Conservation (phyloP, 768 basidiomycete species). For the Glaciozyma antarctica region DNA sequence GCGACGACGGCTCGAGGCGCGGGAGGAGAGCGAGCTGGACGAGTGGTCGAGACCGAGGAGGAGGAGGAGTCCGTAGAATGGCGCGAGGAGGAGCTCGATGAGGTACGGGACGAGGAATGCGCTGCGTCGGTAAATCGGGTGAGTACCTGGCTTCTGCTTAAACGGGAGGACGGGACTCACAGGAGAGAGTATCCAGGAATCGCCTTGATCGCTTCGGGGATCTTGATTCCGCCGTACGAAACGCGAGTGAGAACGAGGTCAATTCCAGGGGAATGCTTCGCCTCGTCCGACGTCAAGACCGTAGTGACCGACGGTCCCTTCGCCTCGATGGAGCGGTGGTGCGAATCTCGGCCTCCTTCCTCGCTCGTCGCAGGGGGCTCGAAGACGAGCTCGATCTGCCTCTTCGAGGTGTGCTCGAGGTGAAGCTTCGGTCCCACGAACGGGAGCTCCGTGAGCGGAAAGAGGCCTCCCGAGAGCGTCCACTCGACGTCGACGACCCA, state of each 20-base stretch:
- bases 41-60: slow-evolving; percentile 1
- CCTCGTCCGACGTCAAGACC: too few species aligned
- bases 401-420: slow-evolving; percentile 1
- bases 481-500: not conserved
- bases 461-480: not conserved
- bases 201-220: not conserved
- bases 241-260: not conserved
- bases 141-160: not conserved
- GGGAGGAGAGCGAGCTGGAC: not conserved
- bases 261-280: not conserved
- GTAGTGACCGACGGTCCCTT: too few species aligned
- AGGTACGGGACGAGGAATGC: not conserved
- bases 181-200: not conserved
- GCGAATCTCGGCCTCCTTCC: not conserved
- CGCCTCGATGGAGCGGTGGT: too few species aligned
- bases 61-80: not conserved
- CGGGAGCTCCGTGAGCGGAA: not conserved
- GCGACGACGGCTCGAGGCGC: not conserved
- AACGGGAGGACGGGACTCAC: not conserved
- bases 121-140: not conserved
- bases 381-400: slow-evolving; percentile 5
- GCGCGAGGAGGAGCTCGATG: not conserved
- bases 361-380: not conserved
- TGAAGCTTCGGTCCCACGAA: not conserved
- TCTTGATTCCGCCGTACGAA: not conserved